phyloP scores from a whole-genome alignment of 768 basidiomycete species.

The Tubosaeta sp. region DNA sequence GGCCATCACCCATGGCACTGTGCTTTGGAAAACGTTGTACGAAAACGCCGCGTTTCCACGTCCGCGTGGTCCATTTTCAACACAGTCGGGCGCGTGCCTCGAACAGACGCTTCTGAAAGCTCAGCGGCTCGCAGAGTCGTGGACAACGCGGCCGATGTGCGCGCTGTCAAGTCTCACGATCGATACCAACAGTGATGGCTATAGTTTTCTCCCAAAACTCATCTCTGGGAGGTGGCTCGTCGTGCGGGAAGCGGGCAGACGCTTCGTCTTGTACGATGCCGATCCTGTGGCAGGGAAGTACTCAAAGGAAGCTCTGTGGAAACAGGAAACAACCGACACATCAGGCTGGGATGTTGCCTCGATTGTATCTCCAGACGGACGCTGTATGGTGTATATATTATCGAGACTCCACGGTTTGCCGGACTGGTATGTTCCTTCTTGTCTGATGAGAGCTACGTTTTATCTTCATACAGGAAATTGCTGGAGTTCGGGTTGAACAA shows the following conservation, averaged over 20 bases:
- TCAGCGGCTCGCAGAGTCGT: not conserved
- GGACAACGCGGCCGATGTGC: not conserved
- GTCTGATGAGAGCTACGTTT: no score
- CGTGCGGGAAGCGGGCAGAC: not conserved
- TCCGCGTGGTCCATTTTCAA: slow-evolving; percentile 7
- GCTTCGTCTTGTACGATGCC: slow-evolving; percentile 1
- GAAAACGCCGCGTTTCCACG: not conserved
- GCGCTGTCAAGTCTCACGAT: not conserved
- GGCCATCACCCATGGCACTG: not conserved
- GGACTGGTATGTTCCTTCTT: not conserved
- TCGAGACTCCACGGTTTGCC: no score
- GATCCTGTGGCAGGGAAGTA: not conserved
- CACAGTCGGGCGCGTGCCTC: slow-evolving; percentile 3
- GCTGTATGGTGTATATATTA: not conserved
- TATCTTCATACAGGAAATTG: not conserved
- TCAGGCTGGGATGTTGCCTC: not conserved
- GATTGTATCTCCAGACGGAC: not conserved
- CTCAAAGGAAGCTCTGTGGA: not conserved
- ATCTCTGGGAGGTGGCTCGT: slow-evolving; percentile 6
- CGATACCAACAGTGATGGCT: not conserved
- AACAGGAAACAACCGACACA: no score
- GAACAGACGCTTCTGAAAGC: not conserved
- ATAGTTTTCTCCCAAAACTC: not conserved
- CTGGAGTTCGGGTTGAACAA: not conserved
- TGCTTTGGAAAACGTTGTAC: slow-evolving; percentile 9